Base-by-base conservation (phyloP, 2,329 filamentous ascomycete species). In the Zymoseptoria brevis region DNA sequence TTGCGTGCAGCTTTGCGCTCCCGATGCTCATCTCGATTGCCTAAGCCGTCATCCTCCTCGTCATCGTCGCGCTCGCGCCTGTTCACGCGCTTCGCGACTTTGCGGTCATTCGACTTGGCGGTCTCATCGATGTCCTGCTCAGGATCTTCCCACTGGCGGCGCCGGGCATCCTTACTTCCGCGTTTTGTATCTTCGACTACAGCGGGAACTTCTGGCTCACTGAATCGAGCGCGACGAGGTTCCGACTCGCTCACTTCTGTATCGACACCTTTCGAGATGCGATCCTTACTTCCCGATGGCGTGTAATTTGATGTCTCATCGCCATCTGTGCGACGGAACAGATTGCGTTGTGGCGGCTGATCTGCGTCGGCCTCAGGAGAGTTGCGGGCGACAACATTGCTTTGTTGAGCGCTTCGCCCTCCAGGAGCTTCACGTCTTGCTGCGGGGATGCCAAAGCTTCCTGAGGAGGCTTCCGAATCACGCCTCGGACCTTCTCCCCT, bases 1-100 rank as follows among this genome's bases (percentile, higher is more conserved):
- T 63, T 60, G n/a, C 61, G 59, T 11, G 57, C 63, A 52, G 58
- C 63, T 54, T 69, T 69, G 21, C 65, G 64, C 2, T 62, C 62
- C 21, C 62, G 60, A 45, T 64, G 64, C 21, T 66, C 66, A 19
- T 70, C 67, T 35, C 69, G 67, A 26, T 66, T 64, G 19, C 57
- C 66, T 16, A 57, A 60, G 9, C 66, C 64, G 4, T 70, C 68
- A 21, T 69, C 68, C 21, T 68, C 66, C 19, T 69, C 69, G 21
- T 67, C 58, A 19, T 70, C 69, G n/a, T 68, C 57, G 22, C 57
- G 60, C 53, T 62, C 62, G 49, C 62, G 55, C 29, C 63, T 59
- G 29, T 60, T 60, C 5, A 57, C 55, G 50, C 67, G 64, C 21
- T 57, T 56, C 19, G 57, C 54, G 57, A 61, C 61, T n/a, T 57